These are phyloP conservation scores for Agrostemma githago DNA, from an alignment of 148 eudicot species.

Conservation along the genomic window DNA sequence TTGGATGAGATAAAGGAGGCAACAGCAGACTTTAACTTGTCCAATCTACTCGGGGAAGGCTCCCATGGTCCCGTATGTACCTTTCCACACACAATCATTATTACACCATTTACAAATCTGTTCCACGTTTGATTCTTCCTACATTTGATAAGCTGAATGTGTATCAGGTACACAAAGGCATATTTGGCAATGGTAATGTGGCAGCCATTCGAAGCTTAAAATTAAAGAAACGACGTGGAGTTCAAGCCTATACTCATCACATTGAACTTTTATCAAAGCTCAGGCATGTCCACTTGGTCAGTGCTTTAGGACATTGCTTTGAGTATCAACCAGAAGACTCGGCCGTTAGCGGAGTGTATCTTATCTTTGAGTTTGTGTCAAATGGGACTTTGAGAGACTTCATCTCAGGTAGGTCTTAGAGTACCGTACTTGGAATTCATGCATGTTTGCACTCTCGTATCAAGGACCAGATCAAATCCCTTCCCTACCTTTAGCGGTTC, in stretches of 20 bases:
- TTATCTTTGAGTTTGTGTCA: conserved; percentile 61
- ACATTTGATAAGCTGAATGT: not conserved
- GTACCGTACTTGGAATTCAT: not conserved
- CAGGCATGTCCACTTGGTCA: conserved; percentile 59
- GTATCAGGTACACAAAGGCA: conserved; percentile 60
- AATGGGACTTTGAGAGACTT: conserved; percentile 58
- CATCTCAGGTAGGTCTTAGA: conserved; percentile 40
- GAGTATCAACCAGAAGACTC: conserved; percentile 65
- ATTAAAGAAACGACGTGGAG: conserved; percentile 52
- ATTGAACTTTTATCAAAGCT: conserved; percentile 72
- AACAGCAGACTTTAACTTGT: conserved; percentile 42
- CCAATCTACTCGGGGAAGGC: conserved; percentile 50
- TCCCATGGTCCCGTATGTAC: conserved; percentile 51
- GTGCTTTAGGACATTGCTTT: conserved; percentile 76
- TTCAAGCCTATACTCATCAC: conserved; percentile 58
- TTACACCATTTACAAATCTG: not conserved
- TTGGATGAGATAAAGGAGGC: conserved; percentile 71
- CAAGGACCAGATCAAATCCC: too few relatives aligned
- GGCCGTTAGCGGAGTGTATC: conserved; percentile 42
- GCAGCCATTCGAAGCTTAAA: conserved; percentile 64
- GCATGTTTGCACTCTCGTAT: too few relatives aligned
- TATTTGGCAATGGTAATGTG: conserved; percentile 41
- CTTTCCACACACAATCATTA: not conserved
- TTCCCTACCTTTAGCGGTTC: too few relatives aligned
- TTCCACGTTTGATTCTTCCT: not conserved